phyloP scores from a whole-genome alignment of 352 stramenopile genomes.

The Halophytophthora batemanensis region DNA sequence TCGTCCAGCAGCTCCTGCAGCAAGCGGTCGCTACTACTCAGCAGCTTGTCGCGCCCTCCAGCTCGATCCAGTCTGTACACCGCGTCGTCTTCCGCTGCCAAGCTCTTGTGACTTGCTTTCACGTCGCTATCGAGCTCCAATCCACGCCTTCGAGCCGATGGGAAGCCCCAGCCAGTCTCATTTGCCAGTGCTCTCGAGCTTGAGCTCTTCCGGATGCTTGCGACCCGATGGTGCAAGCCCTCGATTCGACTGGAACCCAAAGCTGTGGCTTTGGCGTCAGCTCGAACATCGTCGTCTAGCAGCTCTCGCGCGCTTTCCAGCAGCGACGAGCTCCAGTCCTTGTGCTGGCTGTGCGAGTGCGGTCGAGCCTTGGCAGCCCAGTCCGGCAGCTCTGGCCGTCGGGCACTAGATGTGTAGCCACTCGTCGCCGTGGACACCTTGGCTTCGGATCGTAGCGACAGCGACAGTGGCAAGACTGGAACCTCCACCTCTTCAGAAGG shows the following conservation, averaged over 20 bases:
- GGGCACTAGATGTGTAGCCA: too few relatives aligned
- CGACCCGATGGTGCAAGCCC: slow-evolving; percentile 10
- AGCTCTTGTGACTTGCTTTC: slow-evolving; percentile 14
- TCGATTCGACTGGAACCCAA: slow-evolving; percentile 10
- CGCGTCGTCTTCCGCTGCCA: slow-evolving; percentile 2
- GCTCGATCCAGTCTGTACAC: neutral
- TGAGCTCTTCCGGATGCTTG: slow-evolving; percentile 13
- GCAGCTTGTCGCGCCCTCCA: neutral
- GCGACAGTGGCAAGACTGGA: slow-evolving; percentile 3
- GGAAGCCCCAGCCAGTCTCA: slow-evolving; percentile 7
- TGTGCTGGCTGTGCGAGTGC: slow-evolving; percentile 10
- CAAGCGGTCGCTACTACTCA: slow-evolving; percentile 37
- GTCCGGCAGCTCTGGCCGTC: slow-evolving; percentile 11
- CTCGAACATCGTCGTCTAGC: slow-evolving; percentile 10
- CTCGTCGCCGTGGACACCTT: slow-evolving; percentile 1
- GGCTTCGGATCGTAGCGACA: slow-evolving; percentile 15
- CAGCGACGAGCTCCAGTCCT: slow-evolving; percentile 20
- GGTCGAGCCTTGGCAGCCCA: slow-evolving; percentile 20
- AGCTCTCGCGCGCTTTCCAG: slow-evolving; percentile 9
- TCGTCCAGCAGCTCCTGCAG: slow-evolving; percentile 77
- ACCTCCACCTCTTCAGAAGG: slow-evolving; percentile 12
- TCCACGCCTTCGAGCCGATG: slow-evolving; percentile 23
- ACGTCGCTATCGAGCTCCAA: slow-evolving; percentile 29
- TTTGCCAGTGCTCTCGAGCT: slow-evolving; percentile 13
- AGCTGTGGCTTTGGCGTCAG: slow-evolving; percentile 16